phyloP scores from a whole-genome alignment of 1,139 yeast species.

The Wickerhamomyces sp. region DNA sequence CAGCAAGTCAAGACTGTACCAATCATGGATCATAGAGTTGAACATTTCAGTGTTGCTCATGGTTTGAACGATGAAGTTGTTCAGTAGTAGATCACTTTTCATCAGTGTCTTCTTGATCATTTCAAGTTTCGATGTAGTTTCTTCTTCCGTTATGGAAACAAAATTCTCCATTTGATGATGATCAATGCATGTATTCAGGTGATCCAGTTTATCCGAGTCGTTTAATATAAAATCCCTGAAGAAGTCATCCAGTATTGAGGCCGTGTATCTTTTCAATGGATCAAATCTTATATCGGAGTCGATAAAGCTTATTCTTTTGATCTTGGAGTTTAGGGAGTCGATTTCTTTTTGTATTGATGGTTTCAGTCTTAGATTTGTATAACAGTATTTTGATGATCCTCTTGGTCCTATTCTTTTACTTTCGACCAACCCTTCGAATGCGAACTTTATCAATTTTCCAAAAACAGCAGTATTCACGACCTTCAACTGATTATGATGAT shows the following conservation, averaged over 20 bases:
- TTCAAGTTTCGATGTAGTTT: neutral
- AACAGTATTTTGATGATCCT: conserved; percentile 13
- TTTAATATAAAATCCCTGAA: conserved; percentile 2
- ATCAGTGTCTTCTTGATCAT: neutral
- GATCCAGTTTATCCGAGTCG: neutral
- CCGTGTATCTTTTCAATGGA: neutral
- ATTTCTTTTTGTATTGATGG: neutral
- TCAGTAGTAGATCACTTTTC: conserved; percentile 1
- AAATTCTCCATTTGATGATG: no score
- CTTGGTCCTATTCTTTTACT: conserved; percentile 17
- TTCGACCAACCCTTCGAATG: conserved; percentile 3
- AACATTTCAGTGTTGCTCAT: neutral
- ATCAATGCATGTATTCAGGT: no score
- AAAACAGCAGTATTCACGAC: conserved; percentile 1
- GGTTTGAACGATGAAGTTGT: conserved; percentile 1
- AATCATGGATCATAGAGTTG: conserved; percentile 1
- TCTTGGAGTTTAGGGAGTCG: neutral
- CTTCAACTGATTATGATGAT: no score
- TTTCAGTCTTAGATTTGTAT: conserved; percentile 7
- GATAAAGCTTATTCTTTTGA: conserved; percentile 5
- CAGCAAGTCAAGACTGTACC: conserved; percentile 3
- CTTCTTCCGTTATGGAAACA: neutral
- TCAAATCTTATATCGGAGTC: neutral
- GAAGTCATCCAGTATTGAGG: neutral
- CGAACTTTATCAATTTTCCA: conserved; percentile 16